These are phyloP conservation scores for Isabelozyma rhagii DNA, from an alignment of 805 yeast genomes.

Conservation along the genomic window DNA sequence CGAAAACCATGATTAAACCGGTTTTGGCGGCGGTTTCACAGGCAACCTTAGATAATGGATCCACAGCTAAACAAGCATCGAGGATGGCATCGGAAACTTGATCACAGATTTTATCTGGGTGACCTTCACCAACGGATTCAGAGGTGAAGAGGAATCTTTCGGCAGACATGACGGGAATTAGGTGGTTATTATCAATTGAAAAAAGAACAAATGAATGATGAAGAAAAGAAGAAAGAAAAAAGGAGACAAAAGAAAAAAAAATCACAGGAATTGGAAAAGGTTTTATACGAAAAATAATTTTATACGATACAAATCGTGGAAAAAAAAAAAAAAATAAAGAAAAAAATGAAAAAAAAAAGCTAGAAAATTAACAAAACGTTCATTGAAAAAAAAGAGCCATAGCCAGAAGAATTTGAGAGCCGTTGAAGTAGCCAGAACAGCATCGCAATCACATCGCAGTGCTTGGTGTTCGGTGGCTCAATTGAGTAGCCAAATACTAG, in stretches of 20 bases:
- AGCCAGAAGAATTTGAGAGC: background rate
- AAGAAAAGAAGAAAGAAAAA: constrained; percentile 1
- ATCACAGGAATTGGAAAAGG: background rate
- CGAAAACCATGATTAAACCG: constrained; percentile 99
- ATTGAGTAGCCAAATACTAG: no score
- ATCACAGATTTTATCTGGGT: constrained; percentile 96
- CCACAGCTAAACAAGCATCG: constrained; percentile 94
- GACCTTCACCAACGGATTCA: constrained; percentile 92
- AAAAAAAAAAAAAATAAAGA: constrained; percentile 1
- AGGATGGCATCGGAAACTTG: constrained; percentile 98
- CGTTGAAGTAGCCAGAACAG: no score
- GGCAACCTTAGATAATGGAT: constrained; percentile 97
- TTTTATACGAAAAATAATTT: background rate
- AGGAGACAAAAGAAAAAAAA: background rate
- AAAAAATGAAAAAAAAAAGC: background rate
- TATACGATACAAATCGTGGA: background rate
- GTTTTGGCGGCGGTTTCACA: constrained; percentile 99
- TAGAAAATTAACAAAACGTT: background rate
- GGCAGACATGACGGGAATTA: constrained; percentile 4
- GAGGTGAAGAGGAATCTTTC: constrained; percentile 67
- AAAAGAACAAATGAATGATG: background rate
- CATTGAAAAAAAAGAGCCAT: background rate
- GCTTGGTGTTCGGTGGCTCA: no score
- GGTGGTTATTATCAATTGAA: background rate
- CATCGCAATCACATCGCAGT: no score